Evolutionary conservation across 306 rosid species (phyloP), one percentile per base, ranked within the genome.

Genomic region (Amphicarpaea edgeworthii): DNA sequence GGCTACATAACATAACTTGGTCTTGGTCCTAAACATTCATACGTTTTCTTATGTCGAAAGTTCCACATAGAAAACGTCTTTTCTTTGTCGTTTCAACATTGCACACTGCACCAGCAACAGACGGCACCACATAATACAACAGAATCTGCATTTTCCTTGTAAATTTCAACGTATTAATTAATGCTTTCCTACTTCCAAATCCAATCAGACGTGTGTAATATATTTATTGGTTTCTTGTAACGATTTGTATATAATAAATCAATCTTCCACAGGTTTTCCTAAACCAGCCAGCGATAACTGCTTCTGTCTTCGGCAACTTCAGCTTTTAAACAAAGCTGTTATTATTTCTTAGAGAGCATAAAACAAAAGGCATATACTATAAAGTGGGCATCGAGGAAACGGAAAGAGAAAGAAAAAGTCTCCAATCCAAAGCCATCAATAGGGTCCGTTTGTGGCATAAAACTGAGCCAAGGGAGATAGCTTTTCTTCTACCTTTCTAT

Each of bases 281-380:
- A 64, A 73, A 73, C 77, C 60, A 73, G 12, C 77, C 60, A 73
- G 12, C 69, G 1, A 24, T 74, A 61, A 79, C 83, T 47, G 83
- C 73, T 75, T 58, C 17, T 26, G 5, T 34, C 12, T 28, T 67
- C 73, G 71, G 47, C 83, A 8, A 37, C 6, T 65, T 82, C 49
- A n/a, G 28, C n/a, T 57, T 66, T 70, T n/a, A 42, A 15, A 79
- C 60, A 47, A 76, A 81, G 78, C 77, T 79, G 64, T 79, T 60
- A 73, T 77, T 69, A 19, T 45, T 73, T 63, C 57, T 47, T 43
- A 12, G 16, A 43, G 24, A 61, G 64, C 50, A 49, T 5, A 54
- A 42, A 76, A 40, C 34, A 63, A 76, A 64, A 23, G 41, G n/a
- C 26, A 16, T 32, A 37, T 38, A 63, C 9, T 70, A 54, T 50